Conservation (phyloP, 805 yeast genomes). For the Pachysolen tannophilus region DNA sequence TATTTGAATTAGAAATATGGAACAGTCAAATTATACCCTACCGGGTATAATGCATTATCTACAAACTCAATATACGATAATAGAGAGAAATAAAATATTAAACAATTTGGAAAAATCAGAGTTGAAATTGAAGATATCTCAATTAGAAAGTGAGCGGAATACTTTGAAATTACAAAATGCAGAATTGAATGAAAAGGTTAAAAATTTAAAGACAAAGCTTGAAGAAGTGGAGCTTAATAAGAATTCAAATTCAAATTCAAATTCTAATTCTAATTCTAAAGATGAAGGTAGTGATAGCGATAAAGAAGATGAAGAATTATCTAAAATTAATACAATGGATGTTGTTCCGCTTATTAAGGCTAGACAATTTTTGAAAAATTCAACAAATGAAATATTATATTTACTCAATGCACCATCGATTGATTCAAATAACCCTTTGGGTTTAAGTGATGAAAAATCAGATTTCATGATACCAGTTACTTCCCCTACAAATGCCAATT, state of each 20-base stretch:
- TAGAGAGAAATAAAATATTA: slow-evolving; percentile 35
- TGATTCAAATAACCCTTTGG: slow-evolving; percentile 21
- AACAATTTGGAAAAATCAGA: slow-evolving; percentile 45
- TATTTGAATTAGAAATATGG: too few species aligned
- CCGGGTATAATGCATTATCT: slow-evolving; percentile 55
- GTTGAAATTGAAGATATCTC: slow-evolving; percentile 42
- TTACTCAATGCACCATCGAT: slow-evolving; percentile 25
- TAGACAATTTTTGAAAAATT: slow-evolving; percentile 23
- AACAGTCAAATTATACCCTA: slow-evolving; percentile 28
- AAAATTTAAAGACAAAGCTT: slow-evolving; percentile 27
- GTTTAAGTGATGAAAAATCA: slow-evolving; percentile 14
- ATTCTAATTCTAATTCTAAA: background rate
- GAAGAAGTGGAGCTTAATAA: too few species aligned
- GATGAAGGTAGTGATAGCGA: background rate
- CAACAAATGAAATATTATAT: slow-evolving; percentile 28
- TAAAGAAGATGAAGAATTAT: slow-evolving; percentile 1
- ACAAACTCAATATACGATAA: slow-evolving; percentile 48
- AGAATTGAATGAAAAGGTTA: slow-evolving; percentile 30
- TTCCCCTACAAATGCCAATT: too few species aligned
- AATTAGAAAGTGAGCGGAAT: slow-evolving; percentile 45
- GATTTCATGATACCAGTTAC: too few species aligned
- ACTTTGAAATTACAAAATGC: slow-evolving; percentile 32
- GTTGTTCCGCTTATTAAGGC: slow-evolving; percentile 19
- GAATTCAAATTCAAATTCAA: background rate
- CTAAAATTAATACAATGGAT: slow-evolving; percentile 3